Evolutionary conservation across 805 yeast genomes (phyloP), one percentile per base, ranked within the genome.

Genomic region (Starmerella bacillaris): DNA sequence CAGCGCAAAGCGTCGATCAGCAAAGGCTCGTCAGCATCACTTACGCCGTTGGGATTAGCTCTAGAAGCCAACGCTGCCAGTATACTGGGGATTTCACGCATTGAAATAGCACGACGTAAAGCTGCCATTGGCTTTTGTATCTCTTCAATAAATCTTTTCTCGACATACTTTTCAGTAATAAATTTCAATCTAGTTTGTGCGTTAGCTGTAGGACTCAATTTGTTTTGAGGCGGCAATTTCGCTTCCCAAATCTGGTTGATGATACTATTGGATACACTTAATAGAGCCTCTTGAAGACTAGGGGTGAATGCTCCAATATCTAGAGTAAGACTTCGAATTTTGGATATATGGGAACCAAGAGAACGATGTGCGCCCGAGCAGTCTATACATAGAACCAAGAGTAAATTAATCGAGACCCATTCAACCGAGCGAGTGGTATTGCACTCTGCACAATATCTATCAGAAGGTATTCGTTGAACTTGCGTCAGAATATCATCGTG

Each of bases 351-450:
- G 0, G 92, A 65, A 0, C 95, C 94, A 51, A 86, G 55, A 16
- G 80, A 73, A 37, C 94, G 62, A 54, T 84, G 95, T n/a, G 74
- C 72, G 0, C 92, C 83, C 0, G 94, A 73, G 48, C 96, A 84
- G 34, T 74, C 72, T 30, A 80, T 74, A 54, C 96, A 84, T 18
- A 86, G 60, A 3, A 75, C 69, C 20, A 72, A 71, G 36, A 82
- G 55, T 28, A 75, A 55, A 47, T 78, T 83, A 39, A 80, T 61
- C 0, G 94, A 78, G 3, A 86, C 67, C 94, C 94, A 84, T 45
- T 83, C 94, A 12, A 78, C 92, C 9, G 36, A 37, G 12, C 64
- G 69, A 0, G 55, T 48, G 2, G 71, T 50, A 0, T 75, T 74
- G 59, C 96, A 84, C 49, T 84, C 96, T 11, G 79, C 78, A 56